phyloP scores from a whole-genome alignment of 805 yeast genomes.

The Candida vartiovaarae region DNA sequence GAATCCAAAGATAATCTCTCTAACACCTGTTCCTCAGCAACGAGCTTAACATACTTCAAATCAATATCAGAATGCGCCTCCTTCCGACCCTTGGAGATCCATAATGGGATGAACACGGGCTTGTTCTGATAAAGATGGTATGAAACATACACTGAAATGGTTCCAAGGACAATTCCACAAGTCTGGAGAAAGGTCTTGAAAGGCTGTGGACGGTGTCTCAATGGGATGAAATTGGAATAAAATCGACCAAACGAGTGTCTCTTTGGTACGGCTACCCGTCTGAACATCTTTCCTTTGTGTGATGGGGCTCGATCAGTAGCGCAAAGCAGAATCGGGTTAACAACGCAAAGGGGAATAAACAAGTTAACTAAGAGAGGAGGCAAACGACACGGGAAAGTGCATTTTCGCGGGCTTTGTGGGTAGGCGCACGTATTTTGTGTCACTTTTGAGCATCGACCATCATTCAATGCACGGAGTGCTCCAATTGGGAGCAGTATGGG shows the following conservation, averaged over 20 bases:
- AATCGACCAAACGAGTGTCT: not conserved
- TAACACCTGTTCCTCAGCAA: conserved; percentile 20
- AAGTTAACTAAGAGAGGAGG: no score
- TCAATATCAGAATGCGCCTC: conserved; percentile 11
- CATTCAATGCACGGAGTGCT: no score
- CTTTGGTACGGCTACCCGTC: not conserved
- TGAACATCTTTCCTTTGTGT: no score
- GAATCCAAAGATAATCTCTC: conserved; percentile 18
- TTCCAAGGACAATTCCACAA: conserved; percentile 9
- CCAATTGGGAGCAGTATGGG: no score
- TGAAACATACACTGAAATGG: conserved; percentile 12
- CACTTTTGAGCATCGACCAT: no score
- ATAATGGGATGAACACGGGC: conserved; percentile 17
- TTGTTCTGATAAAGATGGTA: conserved; percentile 15
- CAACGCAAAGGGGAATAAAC: no score
- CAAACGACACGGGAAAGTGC: no score
- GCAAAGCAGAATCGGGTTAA: no score
- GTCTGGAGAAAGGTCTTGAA: conserved; percentile 8
- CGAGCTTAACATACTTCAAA: conserved; percentile 9
- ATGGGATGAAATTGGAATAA: conserved; percentile 3
- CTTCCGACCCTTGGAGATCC: conserved; percentile 10
- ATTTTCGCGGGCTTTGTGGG: no score
- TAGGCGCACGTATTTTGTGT: no score
- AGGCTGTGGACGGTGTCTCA: conserved; percentile 7
- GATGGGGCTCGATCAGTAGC: no score